A percentile compares a stretch with the other conserved stretches of the same genome.
Evolutionary conservation across 345 rosid genomes (phyloP).

Genomic region (Xanthoceras sorbifolium): DNA sequence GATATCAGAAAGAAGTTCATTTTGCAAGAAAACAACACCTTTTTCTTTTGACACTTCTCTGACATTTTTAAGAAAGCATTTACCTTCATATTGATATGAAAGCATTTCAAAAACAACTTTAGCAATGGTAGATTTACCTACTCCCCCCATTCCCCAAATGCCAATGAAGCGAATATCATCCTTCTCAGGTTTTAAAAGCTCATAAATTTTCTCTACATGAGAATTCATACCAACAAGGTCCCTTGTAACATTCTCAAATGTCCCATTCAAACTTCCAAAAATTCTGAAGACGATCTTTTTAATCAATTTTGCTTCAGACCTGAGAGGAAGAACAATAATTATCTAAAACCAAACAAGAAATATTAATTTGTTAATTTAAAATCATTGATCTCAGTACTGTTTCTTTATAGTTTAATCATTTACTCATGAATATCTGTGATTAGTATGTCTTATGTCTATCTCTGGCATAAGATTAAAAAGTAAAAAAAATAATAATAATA

Average conservation of each 20-base stretch:
- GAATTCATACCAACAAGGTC: conserved; percentile 26
- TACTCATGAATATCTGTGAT: no score
- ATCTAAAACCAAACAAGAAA: neutral
- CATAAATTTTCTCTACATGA: neutral
- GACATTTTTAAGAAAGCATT: conserved; percentile 34
- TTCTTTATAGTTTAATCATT: no score
- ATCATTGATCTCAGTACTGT: no score
- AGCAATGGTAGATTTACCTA: conserved; percentile 43
- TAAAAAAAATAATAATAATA: no score
- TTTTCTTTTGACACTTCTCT: neutral
- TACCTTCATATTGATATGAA: conserved; percentile 1
- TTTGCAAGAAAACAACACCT: neutral
- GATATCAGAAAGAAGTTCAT: conserved; percentile 7
- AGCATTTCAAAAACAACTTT: conserved; percentile 27
- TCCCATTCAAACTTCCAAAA: neutral
- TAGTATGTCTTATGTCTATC: no score
- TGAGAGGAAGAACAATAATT: neutral
- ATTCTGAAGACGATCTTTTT: neutral
- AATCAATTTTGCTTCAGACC: neutral
- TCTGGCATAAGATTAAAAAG: no score
- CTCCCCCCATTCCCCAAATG: conserved; percentile 44
- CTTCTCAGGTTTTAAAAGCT: neutral
- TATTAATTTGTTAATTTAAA: no score
- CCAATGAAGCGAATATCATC: conserved; percentile 22
- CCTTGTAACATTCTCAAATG: neutral